Evolutionary conservation across 805 yeast species (phyloP).

Genomic region (Dipodascopsis tothii): DNA sequence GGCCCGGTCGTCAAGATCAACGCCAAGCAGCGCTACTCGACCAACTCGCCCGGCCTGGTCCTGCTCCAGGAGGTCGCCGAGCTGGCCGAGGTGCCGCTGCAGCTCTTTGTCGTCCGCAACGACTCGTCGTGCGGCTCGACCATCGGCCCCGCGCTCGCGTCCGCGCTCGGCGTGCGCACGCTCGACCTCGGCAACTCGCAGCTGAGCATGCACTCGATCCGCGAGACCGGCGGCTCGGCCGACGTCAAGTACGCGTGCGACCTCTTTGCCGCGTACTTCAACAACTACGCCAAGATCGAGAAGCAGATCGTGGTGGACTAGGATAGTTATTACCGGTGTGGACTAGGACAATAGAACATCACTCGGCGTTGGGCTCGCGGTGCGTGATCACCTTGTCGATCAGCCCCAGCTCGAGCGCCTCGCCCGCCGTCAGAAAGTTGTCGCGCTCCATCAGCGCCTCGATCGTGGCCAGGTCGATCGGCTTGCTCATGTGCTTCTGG

Average conservation of each 20-base stretch:
- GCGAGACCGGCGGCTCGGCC: constrained; percentile 67
- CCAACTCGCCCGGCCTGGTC: constrained; percentile 82
- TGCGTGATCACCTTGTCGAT: constrained; percentile 29
- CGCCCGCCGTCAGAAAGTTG: constrained; percentile 27
- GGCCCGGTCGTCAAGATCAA: constrained; percentile 91
- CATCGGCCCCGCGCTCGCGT: constrained; percentile 3
- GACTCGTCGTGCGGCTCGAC: constrained; percentile 93
- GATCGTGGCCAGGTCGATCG: constrained; percentile 14
- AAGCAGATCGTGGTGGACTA: background rate
- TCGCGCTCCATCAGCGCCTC: constrained; percentile 23
- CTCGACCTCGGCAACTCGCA: constrained; percentile 74
- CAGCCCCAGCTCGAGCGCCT: constrained; percentile 31
- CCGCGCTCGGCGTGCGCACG: constrained; percentile 5
- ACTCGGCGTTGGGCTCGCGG: too few relatives aligned
- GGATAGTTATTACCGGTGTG: background rate
- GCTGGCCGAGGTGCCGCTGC: constrained; percentile 63
- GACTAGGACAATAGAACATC: too few relatives aligned
- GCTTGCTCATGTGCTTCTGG: constrained; percentile 27
- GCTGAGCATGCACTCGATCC: constrained; percentile 73
- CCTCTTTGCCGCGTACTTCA: constrained; percentile 59
- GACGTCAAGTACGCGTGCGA: constrained; percentile 65
- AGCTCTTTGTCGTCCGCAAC: constrained; percentile 80
- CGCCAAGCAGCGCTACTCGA: constrained; percentile 90
- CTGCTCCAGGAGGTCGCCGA: constrained; percentile 65
- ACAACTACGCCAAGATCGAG: constrained; percentile 13